Evolutionary conservation across 345 rosid species (phyloP), one percentile per base, ranked within the genome.

Genomic region (Ailanthus altissimus): DNA sequence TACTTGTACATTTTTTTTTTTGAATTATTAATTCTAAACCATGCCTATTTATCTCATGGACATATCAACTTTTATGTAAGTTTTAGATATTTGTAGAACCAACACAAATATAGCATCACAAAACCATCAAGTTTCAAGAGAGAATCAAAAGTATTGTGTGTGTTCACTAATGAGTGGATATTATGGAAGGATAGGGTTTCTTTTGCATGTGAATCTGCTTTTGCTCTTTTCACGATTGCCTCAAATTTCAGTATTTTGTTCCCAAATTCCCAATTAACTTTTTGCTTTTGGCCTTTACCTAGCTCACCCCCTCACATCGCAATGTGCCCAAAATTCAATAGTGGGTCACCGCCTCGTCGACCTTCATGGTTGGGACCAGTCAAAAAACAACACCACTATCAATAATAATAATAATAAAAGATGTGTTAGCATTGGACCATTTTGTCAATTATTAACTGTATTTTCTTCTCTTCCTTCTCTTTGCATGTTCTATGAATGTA

Each of bases 361-460:
- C 6, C 45, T 25, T 16, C 75, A 16, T 80, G 72, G 67, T 77
- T 72, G 80, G 87, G 84, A 76, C 82, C 86, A 79, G 72, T 40
- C 7, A 2, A 6, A 25, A 36, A 10, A 12, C 2, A 28, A 11
- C 6, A n/a, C 9, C 5, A 54, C 51, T 54, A 54, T 3, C 38
- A 26, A 26, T 11, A 38, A 12, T 9, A 63, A 32, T 8, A 64
- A 7, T 1, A 77, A 69, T 47, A 59, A 49, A 40, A 56, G 6
- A 56, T 56, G 20, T 43, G 60, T 53, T 51, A 12, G 12, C 59
- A 51, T 16, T 76, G 80, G 78, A 80, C 83, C 83, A 76, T 68
- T 18, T 66, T 67, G 21, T 45, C n/a, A 8, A 49, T 64, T 59
- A 28, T 51, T 42, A 10, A 18, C 60, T 59, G 53, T 46, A 62